Evolutionary conservation across 768 basidiomycete genomes (phyloP), one percentile per base, ranked within the genome.

Genomic region (Macrolepiota albuminosa): DNA sequence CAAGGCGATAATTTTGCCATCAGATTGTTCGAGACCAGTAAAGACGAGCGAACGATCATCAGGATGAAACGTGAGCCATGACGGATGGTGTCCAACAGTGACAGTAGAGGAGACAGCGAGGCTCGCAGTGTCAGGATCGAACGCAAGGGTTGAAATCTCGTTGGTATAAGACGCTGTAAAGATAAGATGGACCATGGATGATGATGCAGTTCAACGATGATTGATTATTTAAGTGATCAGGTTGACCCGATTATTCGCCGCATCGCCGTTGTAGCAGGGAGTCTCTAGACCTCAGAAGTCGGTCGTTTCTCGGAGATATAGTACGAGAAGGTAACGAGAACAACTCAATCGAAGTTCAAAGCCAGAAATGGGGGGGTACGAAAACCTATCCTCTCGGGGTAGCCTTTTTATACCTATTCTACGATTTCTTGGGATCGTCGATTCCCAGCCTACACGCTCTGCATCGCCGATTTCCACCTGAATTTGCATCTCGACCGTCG

Each of bases 41-140:
- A 86, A 87, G 36, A 91, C 75, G 31, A 92, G 65, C 3, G 83
- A 81, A 47, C 72, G 75, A 61, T 87, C 81, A 0, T 68, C 70
- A 0, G 86, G 84, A 66, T 88, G 81, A 7, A 75, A 72, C 11
- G 85, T 81, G 61, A 95, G 78, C 92, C 92, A 94, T 6, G 90
- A 91, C 0, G 91, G 88, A 65, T 84, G 83, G 63, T 78, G 71
- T 31, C 88, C 87, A 39, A 85, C 82, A 9, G 70, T 67, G 54
- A 83, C 66, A 16, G 77, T 63, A 4, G 83, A 79, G 13, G 73
- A 65, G 36, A 82, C 68, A 11, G 73, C 73, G 58, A 92, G 72
- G 26, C 77, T 78, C 7, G 73, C 67, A 0, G 72, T 68, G 1
- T 72, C 67, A 9, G 84, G 76, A 66, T 90, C 82, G 66, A 94